phyloP scores from a whole-genome alignment of 1,139 yeast species.

The Lipomyces yarrowii region DNA sequence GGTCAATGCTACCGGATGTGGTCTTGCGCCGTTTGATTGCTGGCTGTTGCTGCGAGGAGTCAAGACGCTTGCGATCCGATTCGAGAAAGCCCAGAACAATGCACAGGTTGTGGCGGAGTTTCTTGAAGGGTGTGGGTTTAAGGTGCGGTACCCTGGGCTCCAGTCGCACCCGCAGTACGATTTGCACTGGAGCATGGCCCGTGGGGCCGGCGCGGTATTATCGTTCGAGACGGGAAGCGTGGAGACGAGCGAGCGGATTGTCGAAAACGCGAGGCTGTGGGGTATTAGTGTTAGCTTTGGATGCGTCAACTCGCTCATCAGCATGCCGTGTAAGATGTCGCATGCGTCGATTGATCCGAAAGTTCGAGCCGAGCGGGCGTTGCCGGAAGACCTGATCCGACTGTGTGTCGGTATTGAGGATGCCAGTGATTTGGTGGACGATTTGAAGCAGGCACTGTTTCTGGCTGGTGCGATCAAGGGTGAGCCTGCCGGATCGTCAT shows the following conservation, averaged over 20 bases:
- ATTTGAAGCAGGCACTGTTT: conserved; percentile 68
- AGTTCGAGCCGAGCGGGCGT: conserved; percentile 80
- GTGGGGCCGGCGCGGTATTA: conserved; percentile 88
- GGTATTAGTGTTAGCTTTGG: conserved; percentile 94
- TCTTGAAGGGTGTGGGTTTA: conserved; percentile 58
- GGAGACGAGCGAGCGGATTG: conserved; percentile 67
- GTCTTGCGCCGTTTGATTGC: conserved; percentile 86
- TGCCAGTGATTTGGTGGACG: conserved; percentile 63
- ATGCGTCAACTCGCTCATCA: conserved; percentile 85
- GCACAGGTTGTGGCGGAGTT: conserved; percentile 74
- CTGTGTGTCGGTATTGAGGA: conserved; percentile 87
- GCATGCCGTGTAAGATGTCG: conserved; percentile 93
- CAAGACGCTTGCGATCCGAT: conserved; percentile 79
- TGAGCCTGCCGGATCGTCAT: conserved; percentile 26
- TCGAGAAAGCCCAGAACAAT: conserved; percentile 84
- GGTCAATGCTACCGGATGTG: conserved; percentile 88
- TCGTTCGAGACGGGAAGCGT: conserved; percentile 85
- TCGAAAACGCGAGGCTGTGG: conserved; percentile 73
- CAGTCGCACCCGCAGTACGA: conserved; percentile 79
- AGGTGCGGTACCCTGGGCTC: conserved; percentile 84
- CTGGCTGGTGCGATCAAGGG: conserved; percentile 62
- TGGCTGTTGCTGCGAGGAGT: conserved; percentile 88
- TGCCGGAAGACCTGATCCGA: conserved; percentile 89
- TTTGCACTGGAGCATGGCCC: conserved; percentile 73
- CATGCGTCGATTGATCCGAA: conserved; percentile 94